Percentiles rank a stretch among this genome's conserved stretches.
Conservation (phyloP, 129 eudicot genomes). For the Saussurea involucrata region DNA sequence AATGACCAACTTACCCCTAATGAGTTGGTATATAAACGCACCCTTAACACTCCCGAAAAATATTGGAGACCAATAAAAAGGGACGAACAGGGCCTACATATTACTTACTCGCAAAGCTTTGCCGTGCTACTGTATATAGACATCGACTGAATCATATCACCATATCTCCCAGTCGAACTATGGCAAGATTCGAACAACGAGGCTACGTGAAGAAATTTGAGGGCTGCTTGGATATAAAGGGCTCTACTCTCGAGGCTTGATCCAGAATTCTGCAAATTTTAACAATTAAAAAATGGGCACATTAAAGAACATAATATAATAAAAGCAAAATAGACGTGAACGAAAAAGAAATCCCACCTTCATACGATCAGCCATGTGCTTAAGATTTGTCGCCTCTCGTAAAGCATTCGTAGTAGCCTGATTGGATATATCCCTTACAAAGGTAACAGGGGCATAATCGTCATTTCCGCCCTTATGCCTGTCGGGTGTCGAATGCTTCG, state of each 20-base stretch:
- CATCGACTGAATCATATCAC: constrained; percentile 66
- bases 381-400: constrained; percentile 86
- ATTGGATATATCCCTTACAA: constrained; percentile 67
- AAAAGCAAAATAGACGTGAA: too few species aligned
- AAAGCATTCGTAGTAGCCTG: constrained; percentile 82
- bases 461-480: constrained; percentile 42
- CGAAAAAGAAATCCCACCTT: constrained; percentile 46
- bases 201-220: constrained; percentile 91
- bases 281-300: neutral
- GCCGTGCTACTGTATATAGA: constrained; percentile 85
- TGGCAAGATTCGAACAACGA: constrained; percentile 70
- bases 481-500: constrained; percentile 38
- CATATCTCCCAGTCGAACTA: constrained; percentile 53
- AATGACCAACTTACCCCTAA: too few species aligned
- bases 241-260: constrained; percentile 67
- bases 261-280: constrained; percentile 58
- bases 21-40: too few species aligned
- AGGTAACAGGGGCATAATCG: constrained; percentile 57
- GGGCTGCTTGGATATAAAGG: constrained; percentile 80
- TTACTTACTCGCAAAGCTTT: constrained; percentile 85
- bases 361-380: constrained; percentile 92
- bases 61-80: neutral
- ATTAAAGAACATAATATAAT: too few species aligned
- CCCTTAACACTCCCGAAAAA: neutral
- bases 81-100: neutral